These are phyloP conservation scores for Xylariomycetidae sp. DNA, from an alignment of 2,329 filamentous ascomycete genomes.

Conservation along the genomic window DNA sequence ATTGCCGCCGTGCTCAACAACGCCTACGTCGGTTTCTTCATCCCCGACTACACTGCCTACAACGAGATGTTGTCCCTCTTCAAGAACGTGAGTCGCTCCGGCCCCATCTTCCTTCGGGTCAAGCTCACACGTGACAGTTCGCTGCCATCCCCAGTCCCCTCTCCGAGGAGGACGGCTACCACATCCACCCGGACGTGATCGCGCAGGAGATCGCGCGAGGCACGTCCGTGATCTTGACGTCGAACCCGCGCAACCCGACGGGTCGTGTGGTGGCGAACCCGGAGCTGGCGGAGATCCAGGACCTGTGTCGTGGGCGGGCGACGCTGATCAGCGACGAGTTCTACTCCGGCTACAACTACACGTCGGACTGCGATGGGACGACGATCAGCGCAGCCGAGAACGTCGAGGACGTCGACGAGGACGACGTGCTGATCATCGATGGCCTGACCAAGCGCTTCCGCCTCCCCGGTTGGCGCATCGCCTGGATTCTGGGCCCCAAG, in stretches of 20 bases:
- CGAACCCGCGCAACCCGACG: constrained; percentile 92
- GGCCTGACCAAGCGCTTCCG: constrained; percentile 96
- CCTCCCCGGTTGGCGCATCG: constrained; percentile 91
- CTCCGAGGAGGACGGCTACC: constrained; percentile 79
- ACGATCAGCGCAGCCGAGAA: constrained; percentile 89
- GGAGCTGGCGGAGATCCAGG: constrained; percentile 83
- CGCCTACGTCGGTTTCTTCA: constrained; percentile 88
- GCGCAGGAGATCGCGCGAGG: constrained; percentile 84
- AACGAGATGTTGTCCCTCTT: constrained; percentile 96
- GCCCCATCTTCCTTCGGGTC: not conserved
- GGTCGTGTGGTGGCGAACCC: constrained; percentile 81
- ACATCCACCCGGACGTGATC: constrained; percentile 90
- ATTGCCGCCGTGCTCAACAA: constrained; percentile 93
- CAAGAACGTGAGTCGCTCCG: constrained; percentile 59
- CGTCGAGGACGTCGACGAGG: constrained; percentile 80
- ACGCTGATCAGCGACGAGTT: constrained; percentile 96
- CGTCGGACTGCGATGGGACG: constrained; percentile 79
- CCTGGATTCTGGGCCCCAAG: constrained; percentile 93
- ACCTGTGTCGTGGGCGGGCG: constrained; percentile 83
- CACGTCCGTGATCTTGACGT: constrained; percentile 84
- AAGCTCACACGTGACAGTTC: constrained; percentile 46
- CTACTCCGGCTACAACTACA: constrained; percentile 96
- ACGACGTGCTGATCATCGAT: constrained; percentile 91
- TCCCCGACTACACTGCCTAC: constrained; percentile 93
- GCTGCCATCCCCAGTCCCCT: constrained; percentile 82